These are phyloP conservation scores for Aspergillus aculeatinus DNA, from an alignment of 2,329 filamentous ascomycete species.

Conservation along the genomic window DNA sequence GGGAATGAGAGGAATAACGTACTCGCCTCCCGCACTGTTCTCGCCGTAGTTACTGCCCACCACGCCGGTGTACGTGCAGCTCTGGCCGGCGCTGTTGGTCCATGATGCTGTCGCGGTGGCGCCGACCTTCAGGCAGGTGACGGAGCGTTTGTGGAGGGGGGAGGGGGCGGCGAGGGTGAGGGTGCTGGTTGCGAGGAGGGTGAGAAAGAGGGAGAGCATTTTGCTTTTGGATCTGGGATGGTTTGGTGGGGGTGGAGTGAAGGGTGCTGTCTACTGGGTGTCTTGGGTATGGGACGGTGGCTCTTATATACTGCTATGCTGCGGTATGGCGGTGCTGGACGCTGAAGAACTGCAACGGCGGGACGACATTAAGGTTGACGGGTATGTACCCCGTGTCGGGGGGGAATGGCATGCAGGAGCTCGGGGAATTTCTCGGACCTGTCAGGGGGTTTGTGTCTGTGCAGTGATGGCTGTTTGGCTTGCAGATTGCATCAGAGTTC, in stretches of 20 bases:
- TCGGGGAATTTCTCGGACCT: background rate
- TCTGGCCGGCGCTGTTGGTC: constrained; percentile 17
- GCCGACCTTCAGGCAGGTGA: constrained; percentile 18
- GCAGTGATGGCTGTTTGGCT: too few relatives aligned
- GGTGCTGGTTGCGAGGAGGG: background rate
- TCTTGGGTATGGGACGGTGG: background rate
- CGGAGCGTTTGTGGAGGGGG: constrained; percentile 11
- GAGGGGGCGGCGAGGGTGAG: background rate
- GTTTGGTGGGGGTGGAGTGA: background rate
- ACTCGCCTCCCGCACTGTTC: constrained; percentile 17
- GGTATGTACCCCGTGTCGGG: too few relatives aligned
- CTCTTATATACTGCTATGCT: background rate
- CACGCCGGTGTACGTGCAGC: constrained; percentile 13
- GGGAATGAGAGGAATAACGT: background rate
- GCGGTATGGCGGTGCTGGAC: too few relatives aligned
- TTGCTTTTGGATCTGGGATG: background rate
- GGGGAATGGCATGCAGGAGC: background rate
- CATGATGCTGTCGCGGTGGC: constrained; percentile 16
- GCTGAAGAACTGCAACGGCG: too few relatives aligned
- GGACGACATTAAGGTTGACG: too few relatives aligned
- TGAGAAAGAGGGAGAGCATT: background rate
- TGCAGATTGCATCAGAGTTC: background rate
- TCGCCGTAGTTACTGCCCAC: constrained; percentile 19
- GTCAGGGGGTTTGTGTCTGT: too few relatives aligned
- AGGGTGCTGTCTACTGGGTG: background rate